These are phyloP conservation scores for Garcia nutans DNA, from an alignment of 345 rosid genomes.

Conservation along the genomic window DNA sequence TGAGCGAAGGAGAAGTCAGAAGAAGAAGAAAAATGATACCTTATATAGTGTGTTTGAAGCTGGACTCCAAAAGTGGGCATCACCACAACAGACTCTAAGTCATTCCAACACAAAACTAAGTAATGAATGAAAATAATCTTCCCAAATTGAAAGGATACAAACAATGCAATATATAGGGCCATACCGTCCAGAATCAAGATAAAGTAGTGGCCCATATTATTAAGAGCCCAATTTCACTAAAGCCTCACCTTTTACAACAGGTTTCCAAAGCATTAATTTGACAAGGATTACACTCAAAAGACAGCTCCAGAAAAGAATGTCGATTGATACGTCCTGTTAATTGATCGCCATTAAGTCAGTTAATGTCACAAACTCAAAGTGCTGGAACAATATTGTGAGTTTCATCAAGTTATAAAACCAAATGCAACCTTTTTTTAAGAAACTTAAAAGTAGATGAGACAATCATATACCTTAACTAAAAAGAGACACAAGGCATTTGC, in stretches of 20 bases:
- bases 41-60: constrained; percentile 70
- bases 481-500: constrained; percentile 36
- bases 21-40: constrained; percentile 37
- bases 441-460: background rate
- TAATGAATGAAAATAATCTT: constrained; percentile 4
- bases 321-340: constrained; percentile 49
- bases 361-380: constrained; percentile 4
- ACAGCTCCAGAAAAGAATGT: constrained; percentile 44
- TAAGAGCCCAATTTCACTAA: background rate
- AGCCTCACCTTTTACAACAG: constrained; percentile 60
- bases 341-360: constrained; percentile 21
- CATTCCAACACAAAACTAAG: constrained; percentile 27
- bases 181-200: background rate
- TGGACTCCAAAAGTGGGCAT: constrained; percentile 82
- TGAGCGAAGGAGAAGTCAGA: background rate
- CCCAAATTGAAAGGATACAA: background rate
- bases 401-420: background rate
- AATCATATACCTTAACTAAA: constrained; percentile 46
- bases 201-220: background rate
- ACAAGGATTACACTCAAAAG: constrained; percentile 47
- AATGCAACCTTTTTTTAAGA: background rate
- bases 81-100: constrained; percentile 71
- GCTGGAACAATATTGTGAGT: background rate
- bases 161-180: background rate
- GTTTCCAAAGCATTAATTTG: constrained; percentile 41